phyloP scores from a whole-genome alignment of 768 basidiomycete genomes.

The Omphalotus guepiniiformis region DNA sequence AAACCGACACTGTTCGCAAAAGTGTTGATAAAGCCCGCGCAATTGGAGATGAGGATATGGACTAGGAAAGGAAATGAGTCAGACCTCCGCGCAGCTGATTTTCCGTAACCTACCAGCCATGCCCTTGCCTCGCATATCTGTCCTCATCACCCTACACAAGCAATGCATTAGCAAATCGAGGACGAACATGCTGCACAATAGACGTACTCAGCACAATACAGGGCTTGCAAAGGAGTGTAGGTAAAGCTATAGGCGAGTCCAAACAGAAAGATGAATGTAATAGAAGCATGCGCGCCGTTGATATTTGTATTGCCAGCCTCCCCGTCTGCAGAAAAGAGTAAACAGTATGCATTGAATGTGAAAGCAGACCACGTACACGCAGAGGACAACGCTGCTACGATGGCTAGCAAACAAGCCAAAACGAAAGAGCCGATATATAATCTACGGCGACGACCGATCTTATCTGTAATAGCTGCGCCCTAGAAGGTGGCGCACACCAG shows the following conservation, averaged over 20 bases:
- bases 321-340: conserved; percentile 13
- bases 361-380: conserved; percentile 15
- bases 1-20: conserved; percentile 23
- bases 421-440: conserved; percentile 19
- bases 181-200: neutral
- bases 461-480: conserved; percentile 20
- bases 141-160: conserved; percentile 19
- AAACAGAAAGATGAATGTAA: conserved; percentile 22
- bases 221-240: conserved; percentile 22
- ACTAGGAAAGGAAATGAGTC: conserved; percentile 2
- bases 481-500: no score
- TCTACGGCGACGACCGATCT: conserved; percentile 19
- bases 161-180: neutral
- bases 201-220: conserved; percentile 23
- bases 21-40: conserved; percentile 24
- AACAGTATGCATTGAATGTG: neutral
- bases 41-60: conserved; percentile 23
- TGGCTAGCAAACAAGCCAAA: conserved; percentile 18
- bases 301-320: conserved; percentile 15
- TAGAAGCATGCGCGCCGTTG: conserved; percentile 22
- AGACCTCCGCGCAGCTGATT: neutral
- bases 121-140: conserved; percentile 24
- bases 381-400: conserved; percentile 19
- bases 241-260: conserved; percentile 22
- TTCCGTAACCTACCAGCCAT: conserved; percentile 15